Evolutionary conservation across 1,284 basidiomycete genomes (phyloP), one percentile per base, ranked within the genome.

Genomic region (Sanghuangporus baumii): DNA sequence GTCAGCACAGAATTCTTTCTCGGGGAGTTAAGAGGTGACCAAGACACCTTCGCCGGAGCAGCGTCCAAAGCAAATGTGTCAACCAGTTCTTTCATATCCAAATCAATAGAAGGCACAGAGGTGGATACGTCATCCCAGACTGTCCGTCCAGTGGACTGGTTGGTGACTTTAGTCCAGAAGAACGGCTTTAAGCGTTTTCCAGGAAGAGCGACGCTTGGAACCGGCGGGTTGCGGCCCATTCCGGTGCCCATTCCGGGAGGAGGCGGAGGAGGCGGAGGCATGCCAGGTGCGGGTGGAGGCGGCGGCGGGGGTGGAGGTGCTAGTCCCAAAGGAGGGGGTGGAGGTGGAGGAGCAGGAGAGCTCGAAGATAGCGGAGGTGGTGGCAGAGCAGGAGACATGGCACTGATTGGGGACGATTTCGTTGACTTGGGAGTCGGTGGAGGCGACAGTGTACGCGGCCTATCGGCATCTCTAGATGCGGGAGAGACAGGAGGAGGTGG

Each of bases 121-220:
- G 74, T 34, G 11, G 55, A 71, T 3, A 86, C 68, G 37, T 91
- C 86, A 63, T 77, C 81, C 93, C 93, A 96, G 5, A 96, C 81
- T 0, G 89, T 91, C 2, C 81, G 73, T 16, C 71, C 68, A 3
- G 81, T 71, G 8, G 73, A 70, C 18, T 79, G 71, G 6, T 73
- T 73, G 6, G 81, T 75, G 7, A 94, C 66, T 70, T 96, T 96
- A 67, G 87, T 90, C 94, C 94, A 96, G 73, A 94, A 94, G 74
- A 96, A 93, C 0, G 93, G 90, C 73, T 89, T 91, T 59, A 94
- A 74, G 64, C 87, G 85, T 71, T 87, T 89, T 2, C 73, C 69
- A 16, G 83, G 85, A 41, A 71, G 76, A 47, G 67, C 70, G 34
- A 69, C 68, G 64, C 73, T 72, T 75, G 46, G 59, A 31, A 43